Evolutionary conservation across 2,329 filamentous ascomycete genomes (phyloP), one percentile per base, ranked within the genome.

Genomic region (Seiridium unicorne): DNA sequence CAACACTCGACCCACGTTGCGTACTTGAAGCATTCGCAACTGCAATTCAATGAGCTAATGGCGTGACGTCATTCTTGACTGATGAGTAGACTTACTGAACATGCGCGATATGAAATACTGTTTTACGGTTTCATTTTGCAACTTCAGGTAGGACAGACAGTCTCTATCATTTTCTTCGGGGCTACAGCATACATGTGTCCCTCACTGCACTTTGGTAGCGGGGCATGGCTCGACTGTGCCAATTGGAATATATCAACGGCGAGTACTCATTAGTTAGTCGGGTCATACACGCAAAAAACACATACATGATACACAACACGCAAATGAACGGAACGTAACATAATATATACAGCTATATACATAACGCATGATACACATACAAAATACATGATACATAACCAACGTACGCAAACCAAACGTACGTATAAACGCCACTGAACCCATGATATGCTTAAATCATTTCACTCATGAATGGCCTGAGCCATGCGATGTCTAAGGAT

Each of bases 391-490:
- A 36, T 58, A 58, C 46, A 51, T 58, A 36, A 32, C 58, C 60
- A 65, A 60, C 61, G 47, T 55, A 54, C 54, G 53, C 62, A 58
- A 55, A 58, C 60, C 60, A 49, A 62, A 62, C 44, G 60, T 59
- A 65, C 63, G 62, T 56, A 63, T 60, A 54, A 31, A 46, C 7
- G 58, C 59, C 58, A 49, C 47, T 38, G 40, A 51, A 57, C 57
- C 58, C 59, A 62, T 62, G 51, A 55, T 58, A 58, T 61, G 18
- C 18, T 48, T 64, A 63, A 64, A 63, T 69, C 68, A 70, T 72
- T 53, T 71, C 71, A 74, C 72, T 70, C 70, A 68, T 71, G 57
- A 66, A 56, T 55, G 69, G 69, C 69, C 62, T 62, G 69, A 67
- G 66, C 71, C 70, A 65, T 64, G 58, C 34, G 46, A 51, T 58